Evolutionary conservation across 306 rosid species (phyloP).

Genomic region (Lagenaria siceraria): DNA sequence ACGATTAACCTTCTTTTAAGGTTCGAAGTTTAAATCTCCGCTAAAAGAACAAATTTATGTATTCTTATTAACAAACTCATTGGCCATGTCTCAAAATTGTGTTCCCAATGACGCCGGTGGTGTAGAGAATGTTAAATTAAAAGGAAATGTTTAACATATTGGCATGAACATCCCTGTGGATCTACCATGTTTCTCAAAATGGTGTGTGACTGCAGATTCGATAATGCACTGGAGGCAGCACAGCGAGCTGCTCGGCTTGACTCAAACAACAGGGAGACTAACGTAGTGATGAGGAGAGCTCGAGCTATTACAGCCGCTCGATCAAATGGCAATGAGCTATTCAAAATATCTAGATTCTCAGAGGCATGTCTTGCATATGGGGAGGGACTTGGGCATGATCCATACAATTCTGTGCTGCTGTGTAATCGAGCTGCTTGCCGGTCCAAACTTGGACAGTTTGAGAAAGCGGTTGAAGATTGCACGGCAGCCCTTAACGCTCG

Average conservation of each 20-base stretch:
- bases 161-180: not conserved
- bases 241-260: slow-evolving; percentile 49
- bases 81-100: no score
- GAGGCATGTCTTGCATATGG: slow-evolving; percentile 65
- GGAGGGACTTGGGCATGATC: slow-evolving; percentile 71
- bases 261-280: slow-evolving; percentile 44
- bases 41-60: not conserved
- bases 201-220: slow-evolving; percentile 32
- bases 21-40: not conserved
- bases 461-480: slow-evolving; percentile 68
- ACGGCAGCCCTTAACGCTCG: slow-evolving; percentile 45
- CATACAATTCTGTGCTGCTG: slow-evolving; percentile 48
- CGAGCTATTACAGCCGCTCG: slow-evolving; percentile 38
- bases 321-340: slow-evolving; percentile 59
- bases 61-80: not conserved
- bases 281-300: slow-evolving; percentile 34
- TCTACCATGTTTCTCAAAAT: not conserved
- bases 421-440: slow-evolving; percentile 78
- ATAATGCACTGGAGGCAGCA: slow-evolving; percentile 58
- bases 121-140: not conserved
- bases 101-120: no score
- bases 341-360: slow-evolving; percentile 49
- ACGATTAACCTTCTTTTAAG: not conserved
- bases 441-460: slow-evolving; percentile 51
- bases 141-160: not conserved